phyloP scores from a whole-genome alignment of 805 yeast genomes.

The Komagataella phaffii region DNA sequence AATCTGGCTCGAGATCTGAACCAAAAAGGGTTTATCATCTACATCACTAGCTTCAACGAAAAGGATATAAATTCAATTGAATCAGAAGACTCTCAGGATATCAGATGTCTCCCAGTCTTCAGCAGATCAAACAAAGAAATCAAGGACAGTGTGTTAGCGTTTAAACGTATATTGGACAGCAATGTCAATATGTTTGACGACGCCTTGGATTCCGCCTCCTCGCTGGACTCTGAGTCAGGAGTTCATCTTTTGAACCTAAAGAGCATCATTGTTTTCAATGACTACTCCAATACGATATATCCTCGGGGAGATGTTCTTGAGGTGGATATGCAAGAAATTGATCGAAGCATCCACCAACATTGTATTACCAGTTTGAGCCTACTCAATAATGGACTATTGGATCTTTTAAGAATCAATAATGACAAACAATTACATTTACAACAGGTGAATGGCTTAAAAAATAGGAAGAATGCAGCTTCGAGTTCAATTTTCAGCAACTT shows the following conservation, averaged over 20 bases:
- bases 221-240: neutral
- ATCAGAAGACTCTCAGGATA: conserved; percentile 53
- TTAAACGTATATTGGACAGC: conserved; percentile 33
- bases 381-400: conserved; percentile 15
- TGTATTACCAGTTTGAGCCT: conserved; percentile 13
- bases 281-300: conserved; percentile 18
- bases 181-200: conserved; percentile 49
- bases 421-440: conserved; percentile 11
- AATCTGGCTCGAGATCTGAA: conserved; percentile 64
- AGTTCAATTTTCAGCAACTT: neutral
- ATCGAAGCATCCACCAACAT: conserved; percentile 12
- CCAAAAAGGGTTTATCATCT: conserved; percentile 69
- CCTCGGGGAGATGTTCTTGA: conserved; percentile 18
- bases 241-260: conserved; percentile 42
- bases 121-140: conserved; percentile 26
- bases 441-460: conserved; percentile 8
- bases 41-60: conserved; percentile 57
- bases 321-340: conserved; percentile 13
- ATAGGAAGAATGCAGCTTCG: neutral
- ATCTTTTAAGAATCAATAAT: conserved; percentile 16
- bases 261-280: conserved; percentile 64
- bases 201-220: conserved; percentile 16
- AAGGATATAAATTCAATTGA: conserved; percentile 38
- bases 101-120: conserved; percentile 48
- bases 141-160: conserved; percentile 32